Percentiles rank a stretch among this genome's conserved stretches.
Evolutionary conservation across 2,329 filamentous ascomycete genomes (phyloP).

Genomic region (Arthroderma sp.): DNA sequence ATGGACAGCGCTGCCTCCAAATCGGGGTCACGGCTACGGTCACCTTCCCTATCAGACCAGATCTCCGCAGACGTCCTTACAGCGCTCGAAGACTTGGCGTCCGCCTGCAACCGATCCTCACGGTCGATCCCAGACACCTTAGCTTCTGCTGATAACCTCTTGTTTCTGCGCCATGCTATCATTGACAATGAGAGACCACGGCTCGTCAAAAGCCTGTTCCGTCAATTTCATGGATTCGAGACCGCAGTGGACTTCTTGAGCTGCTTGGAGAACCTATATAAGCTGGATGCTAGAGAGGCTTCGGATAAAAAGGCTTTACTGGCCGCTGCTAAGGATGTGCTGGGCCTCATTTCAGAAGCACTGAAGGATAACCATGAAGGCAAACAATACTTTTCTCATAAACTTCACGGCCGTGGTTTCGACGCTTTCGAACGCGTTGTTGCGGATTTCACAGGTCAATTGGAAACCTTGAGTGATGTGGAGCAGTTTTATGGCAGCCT

Average conservation of each 20-base stretch:
- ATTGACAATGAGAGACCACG: constrained; percentile 39
- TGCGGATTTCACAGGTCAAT: constrained; percentile 53
- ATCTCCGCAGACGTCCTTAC: constrained; percentile 26
- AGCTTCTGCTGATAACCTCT: constrained; percentile 43
- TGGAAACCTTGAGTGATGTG: constrained; percentile 16
- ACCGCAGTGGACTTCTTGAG: constrained; percentile 56
- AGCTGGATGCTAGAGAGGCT: constrained; percentile 45
- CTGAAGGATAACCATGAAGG: constrained; percentile 75
- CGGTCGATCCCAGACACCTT: constrained; percentile 21
- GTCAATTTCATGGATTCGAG: constrained; percentile 67
- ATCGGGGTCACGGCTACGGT: not conserved
- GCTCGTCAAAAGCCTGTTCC: constrained; percentile 64
- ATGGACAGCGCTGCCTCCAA: too few relatives aligned
- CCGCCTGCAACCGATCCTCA: constrained; percentile 18
- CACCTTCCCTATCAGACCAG: constrained; percentile 18
- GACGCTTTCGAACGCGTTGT: constrained; percentile 56
- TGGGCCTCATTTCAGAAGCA: constrained; percentile 56
- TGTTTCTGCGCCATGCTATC: constrained; percentile 53
- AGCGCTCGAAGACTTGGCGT: constrained; percentile 25
- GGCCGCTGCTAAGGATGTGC: constrained; percentile 45
- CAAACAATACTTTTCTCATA: constrained; percentile 67
- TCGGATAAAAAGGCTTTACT: constrained; percentile 55
- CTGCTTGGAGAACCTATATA: constrained; percentile 62
- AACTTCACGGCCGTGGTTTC: constrained; percentile 68
- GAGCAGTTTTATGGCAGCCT: constrained; percentile 77